Conservation (phyloP, 2,329 filamentous ascomycete species). For the Xylariaceae sp. region DNA sequence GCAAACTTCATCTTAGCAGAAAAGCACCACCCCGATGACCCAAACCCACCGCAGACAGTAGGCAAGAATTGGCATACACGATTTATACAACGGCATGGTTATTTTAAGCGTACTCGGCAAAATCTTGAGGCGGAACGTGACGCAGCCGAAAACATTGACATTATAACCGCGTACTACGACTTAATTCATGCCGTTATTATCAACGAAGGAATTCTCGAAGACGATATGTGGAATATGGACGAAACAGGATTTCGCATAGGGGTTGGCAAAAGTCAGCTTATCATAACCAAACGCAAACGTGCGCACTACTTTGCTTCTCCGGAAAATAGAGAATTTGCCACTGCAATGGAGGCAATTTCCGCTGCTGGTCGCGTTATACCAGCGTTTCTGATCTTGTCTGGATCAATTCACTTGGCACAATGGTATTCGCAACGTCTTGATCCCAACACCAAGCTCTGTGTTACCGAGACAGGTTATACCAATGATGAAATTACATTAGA, state of each 20-base stretch:
- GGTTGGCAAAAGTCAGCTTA: neutral
- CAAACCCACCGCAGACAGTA: neutral
- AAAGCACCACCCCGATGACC: neutral
- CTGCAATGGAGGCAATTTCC: neutral
- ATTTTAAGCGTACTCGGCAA: neutral
- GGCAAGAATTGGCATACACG: neutral
- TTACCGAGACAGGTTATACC: neutral
- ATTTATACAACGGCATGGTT: neutral
- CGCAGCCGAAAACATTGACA: neutral
- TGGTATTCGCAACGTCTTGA: neutral
- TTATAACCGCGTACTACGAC: neutral
- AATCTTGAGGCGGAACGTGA: neutral
- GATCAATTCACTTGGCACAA: neutral
- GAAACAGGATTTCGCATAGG: neutral
- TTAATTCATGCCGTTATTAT: neutral
- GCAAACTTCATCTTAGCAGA: neutral
- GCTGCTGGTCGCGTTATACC: neutral
- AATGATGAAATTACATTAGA: neutral
- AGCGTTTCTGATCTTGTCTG: neutral
- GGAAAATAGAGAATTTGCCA: neutral
- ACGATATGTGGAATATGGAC: constrained; percentile 1
- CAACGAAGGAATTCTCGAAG: neutral
- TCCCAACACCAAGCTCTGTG: neutral
- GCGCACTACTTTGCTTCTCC: neutral
- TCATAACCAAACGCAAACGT: neutral